Conservation (phyloP, 2,329 filamentous ascomycete genomes). For the Microcyclosporella mali region DNA sequence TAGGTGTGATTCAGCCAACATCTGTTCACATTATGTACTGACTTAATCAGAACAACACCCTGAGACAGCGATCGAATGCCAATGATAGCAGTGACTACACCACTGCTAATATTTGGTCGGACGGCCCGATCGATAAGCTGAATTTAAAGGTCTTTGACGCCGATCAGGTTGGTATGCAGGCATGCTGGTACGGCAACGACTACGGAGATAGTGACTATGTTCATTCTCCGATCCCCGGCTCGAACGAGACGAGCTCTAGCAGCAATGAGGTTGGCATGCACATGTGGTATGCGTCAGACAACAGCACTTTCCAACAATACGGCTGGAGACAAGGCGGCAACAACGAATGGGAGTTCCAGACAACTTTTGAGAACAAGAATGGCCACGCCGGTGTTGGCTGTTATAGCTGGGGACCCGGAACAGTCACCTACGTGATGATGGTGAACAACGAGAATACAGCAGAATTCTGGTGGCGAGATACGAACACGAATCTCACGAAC, state of each 20-base stretch:
- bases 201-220: slow-evolving; percentile 36
- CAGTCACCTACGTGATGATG: slow-evolving; percentile 40
- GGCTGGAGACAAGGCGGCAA: slow-evolving; percentile 36
- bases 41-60: slow-evolving; percentile 27
- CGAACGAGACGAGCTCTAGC: slow-evolving; percentile 19
- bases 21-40: too few species aligned
- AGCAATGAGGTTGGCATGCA: slow-evolving; percentile 36
- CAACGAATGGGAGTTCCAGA: slow-evolving; percentile 33
- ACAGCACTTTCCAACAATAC: slow-evolving; percentile 37
- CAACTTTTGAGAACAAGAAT: slow-evolving; percentile 36
- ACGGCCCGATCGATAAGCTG: slow-evolving; percentile 32
- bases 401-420: slow-evolving; percentile 36
- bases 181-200: slow-evolving; percentile 35
- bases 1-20: too few species aligned
- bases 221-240: slow-evolving; percentile 31
- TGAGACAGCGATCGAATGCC: slow-evolving; percentile 36
- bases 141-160: slow-evolving; percentile 29
- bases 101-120: slow-evolving; percentile 34
- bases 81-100: slow-evolving; percentile 35
- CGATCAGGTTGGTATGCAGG: slow-evolving; percentile 33
- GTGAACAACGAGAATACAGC: slow-evolving; percentile 35
- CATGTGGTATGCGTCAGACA: slow-evolving; percentile 40
- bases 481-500: slow-evolving; percentile 29
- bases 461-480: slow-evolving; percentile 43
- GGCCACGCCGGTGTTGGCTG: slow-evolving; percentile 42